Conservation (phyloP, 192 early-diverging fungal genomes). For the Jimgerdemannia flammicorona region DNA sequence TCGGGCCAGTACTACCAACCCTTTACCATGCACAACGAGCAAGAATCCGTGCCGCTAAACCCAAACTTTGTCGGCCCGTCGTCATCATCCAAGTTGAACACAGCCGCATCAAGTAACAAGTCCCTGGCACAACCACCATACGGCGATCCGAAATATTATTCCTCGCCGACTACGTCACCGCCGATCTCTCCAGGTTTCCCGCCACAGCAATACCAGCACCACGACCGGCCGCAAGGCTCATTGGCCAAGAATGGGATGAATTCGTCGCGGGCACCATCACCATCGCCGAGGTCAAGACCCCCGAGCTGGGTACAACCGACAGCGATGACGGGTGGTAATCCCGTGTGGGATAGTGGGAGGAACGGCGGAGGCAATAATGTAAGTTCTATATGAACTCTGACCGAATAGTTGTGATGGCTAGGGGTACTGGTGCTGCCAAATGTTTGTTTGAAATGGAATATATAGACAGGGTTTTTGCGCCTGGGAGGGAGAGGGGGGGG, state of each 20-base stretch:
- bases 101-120: background rate
- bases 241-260: background rate
- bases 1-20: background rate
- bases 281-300: background rate
- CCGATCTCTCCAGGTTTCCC: background rate
- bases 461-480: background rate
- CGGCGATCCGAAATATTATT: background rate
- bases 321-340: background rate
- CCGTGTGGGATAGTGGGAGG: background rate
- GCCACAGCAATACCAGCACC: background rate
- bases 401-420: background rate
- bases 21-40: background rate
- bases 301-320: background rate
- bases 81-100: background rate
- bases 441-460: background rate
- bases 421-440: background rate
- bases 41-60: background rate
- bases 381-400: background rate
- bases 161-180: background rate
- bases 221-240: background rate
- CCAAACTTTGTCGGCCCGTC: background rate
- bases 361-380: background rate
- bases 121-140: background rate
- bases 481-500: no score
- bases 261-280: background rate